Base-by-base conservation (phyloP, 1,139 yeast species). In the Sugiyamaella xylanicola region DNA sequence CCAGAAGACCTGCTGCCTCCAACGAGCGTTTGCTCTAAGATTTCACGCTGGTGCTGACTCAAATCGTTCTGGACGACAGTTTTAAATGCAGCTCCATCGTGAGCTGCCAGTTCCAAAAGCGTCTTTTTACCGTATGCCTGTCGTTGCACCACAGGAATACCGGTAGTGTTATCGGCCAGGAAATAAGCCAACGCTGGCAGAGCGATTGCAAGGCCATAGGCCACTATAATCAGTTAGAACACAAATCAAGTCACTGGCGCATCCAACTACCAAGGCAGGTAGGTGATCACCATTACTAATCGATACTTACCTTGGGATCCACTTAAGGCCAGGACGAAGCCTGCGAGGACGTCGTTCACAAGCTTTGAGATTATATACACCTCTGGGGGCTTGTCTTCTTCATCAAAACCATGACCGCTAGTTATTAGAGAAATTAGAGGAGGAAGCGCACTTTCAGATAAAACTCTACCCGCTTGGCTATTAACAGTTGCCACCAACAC, bases 21-120 rank as follows among this genome's bases (percentile, higher is more conserved):
- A 16, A 61, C 60, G 54, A 68, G 49, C 13, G 66, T 61, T 51
- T 59, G 55, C 51, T 68, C 66, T 20, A 67, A 56, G 48, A 62
- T 51, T 5, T 60, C 59, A 25, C 63, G 56, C 54, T 69, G 72
- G 55, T 61, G 56, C 25, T 57, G 63, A 7, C 65, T 56, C 51
- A 72, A 57, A 0, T 67, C 69, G 16, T 53, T 53, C 46, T 65
- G 67, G 7, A 86, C 78, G 3, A 80, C 81, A 0, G 60, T 57
- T 63, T 86, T 86, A 72, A 89, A 88, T 4, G 77, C 70, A 1
- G 71, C 72, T 0, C 86, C 76, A 59, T 79, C 77, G 53, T 76
- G 69, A 13, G 74, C 73, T 9, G 86, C 79, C 56, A 87, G 72
- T 25, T 76, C 76, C 21, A 85, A 57, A 43, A 87, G 63, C 63